Evolutionary conservation across 352 stramenopile species (phyloP), one percentile per base, ranked within the genome.

Genomic region (Pythium grandisporangium): DNA sequence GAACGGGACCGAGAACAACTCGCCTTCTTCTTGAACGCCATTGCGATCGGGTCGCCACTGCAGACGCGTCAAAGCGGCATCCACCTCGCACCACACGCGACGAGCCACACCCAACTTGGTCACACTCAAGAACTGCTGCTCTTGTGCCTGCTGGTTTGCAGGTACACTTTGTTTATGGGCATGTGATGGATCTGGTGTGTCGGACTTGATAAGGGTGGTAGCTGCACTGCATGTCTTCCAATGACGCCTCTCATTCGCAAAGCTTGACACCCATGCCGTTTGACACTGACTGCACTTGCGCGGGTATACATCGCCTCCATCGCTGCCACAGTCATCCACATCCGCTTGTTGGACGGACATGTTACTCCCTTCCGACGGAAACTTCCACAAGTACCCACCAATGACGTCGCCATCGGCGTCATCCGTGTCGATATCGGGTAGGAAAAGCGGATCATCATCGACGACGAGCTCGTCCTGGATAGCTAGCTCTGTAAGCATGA

Each of bases 311-410:
- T 10, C 33, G 1, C 6, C 7, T 8, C 5, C 27, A 4, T 35
- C 26, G 6, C 21, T 22, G 4, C 24, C 39, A 16, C n/a, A n/a
- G n/a, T n/a, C n/a, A n/a, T n/a, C n/a, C n/a, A n/a, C 19, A 37
- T 25, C 19, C 13, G 16, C 39, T 35, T 7, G 4, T 21, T 24
- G 29, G 16, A 16, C 25, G 14, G 6, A 36, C 27, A 12, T 42
- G 37, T 80, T 80, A 42, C 58, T 81, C 16, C 69, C 71, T 56
- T 85, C 71, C 1, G 69, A 83, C 1, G 72, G 72, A 39, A 79
- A 85, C 39, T 85, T 85, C 72, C 72, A 83, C 21, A 85, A 39
- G 32, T 45, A 66, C 11, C 50, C 62, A 26, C 58, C 46, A 24
- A 68, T 61, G 14, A n/a, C n/a, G n/a, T n/a, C n/a, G n/a, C n/a